Base-by-base conservation (phyloP, 106 monocot species). In the Allium cepa region DNA sequence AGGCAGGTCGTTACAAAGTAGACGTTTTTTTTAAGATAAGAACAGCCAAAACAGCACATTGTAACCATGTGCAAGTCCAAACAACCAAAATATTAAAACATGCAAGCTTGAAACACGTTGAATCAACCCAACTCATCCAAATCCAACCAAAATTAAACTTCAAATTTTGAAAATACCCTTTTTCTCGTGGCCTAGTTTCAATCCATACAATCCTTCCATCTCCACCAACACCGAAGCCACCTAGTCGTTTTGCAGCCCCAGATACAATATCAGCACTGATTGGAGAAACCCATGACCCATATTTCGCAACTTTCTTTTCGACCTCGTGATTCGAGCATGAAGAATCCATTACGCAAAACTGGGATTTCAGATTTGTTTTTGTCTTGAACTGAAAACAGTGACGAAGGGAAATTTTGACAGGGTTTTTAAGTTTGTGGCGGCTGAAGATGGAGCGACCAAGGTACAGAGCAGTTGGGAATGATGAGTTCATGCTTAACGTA, bases 221-320 rank as follows among this genome's bases (percentile, higher is more conserved):
- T 0, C 80, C 92, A 49, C 74, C 86, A 46, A 87, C 75, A 47
- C 77, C 82, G 17, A 99, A 68, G 2, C 92, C 97, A 2, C 82
- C 80, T 56, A 99, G 82, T 15, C 77, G 71, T 75, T 87, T 92
- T n/a, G 82, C 84, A 3, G 89, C 89, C 8, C 84, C 83, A 17
- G 97, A 76, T 22, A 87, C 92, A 17, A 83, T 84, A 27, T 99
- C 89, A 7, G 89, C 79, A 46, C 92, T 81, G 76, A 99, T 99
- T 48, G 92, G 97, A 14, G 97, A 99, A 72, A 80, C 87, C 97
- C 97, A 99, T 0, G 97, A 84, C 1, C 97, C 97, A 66, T 90
- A 99, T 48, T 81, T 83, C 55, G 86, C 82, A 49, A 46, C 67
- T 78, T 75, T 77, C 50, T 75, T 84, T 46, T 2, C 59, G 11